phyloP scores from a whole-genome alignment of 805 yeast species.

The Huiozyma naganishii region DNA sequence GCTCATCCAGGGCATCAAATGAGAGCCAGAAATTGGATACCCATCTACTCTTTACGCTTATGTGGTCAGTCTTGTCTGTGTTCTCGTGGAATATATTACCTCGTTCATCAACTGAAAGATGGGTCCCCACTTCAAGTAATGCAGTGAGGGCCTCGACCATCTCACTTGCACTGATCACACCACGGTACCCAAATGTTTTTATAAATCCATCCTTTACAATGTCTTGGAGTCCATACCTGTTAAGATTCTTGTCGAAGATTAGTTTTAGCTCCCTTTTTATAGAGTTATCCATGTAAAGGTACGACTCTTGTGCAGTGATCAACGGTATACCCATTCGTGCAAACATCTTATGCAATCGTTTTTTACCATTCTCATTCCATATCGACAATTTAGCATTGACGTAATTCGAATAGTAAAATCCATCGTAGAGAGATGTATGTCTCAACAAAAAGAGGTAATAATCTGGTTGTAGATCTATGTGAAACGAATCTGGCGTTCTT shows the following conservation, averaged over 20 bases:
- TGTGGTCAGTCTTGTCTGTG: slow-evolving; percentile 19
- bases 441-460: slow-evolving; percentile 76
- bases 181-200: slow-evolving; percentile 77
- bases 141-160: slow-evolving; percentile 85
- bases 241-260: slow-evolving; percentile 60
- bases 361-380: slow-evolving; percentile 89
- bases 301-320: slow-evolving; percentile 78
- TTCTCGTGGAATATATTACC: slow-evolving; percentile 6
- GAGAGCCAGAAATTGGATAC: slow-evolving; percentile 60
- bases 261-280: slow-evolving; percentile 63
- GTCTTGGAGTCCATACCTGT: slow-evolving; percentile 71
- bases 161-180: slow-evolving; percentile 83
- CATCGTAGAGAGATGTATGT: slow-evolving; percentile 87
- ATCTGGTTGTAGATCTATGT: slow-evolving; percentile 65
- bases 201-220: slow-evolving; percentile 78
- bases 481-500: slow-evolving; percentile 33
- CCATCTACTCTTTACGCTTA: slow-evolving; percentile 49
- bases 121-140: slow-evolving; percentile 52
- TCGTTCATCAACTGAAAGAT: slow-evolving; percentile 1
- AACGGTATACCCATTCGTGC: slow-evolving; percentile 94
- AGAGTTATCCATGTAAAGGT: slow-evolving; percentile 80
- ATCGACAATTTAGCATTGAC: slow-evolving; percentile 77
- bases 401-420: slow-evolving; percentile 83
- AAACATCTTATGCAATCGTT: slow-evolving; percentile 76
- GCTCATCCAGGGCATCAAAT: slow-evolving; percentile 50